A percentile compares a stretch with the other conserved stretches of the same genome.
Evolutionary conservation across 2,329 filamentous ascomycete species (phyloP).

Genomic region (Graphiopsis chlorocephala): DNA sequence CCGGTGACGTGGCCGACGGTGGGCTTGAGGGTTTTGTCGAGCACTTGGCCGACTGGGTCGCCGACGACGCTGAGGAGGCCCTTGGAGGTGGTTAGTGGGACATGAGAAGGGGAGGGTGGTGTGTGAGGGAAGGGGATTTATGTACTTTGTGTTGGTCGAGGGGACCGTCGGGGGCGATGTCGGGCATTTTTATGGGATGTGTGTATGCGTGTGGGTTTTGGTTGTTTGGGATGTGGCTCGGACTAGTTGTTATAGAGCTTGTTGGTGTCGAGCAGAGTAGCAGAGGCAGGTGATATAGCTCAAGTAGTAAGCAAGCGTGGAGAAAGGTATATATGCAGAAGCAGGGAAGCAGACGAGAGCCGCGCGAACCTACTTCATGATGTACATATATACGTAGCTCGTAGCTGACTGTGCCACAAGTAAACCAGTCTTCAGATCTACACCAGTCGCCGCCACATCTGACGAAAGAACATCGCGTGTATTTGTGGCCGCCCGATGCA

Average conservation of each 20-base stretch:
- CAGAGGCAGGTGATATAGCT: neutral
- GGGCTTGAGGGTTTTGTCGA: constrained; percentile 30
- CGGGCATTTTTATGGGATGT: constrained; percentile 21
- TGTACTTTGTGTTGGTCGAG: constrained; percentile 25
- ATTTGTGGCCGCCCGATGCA: neutral
- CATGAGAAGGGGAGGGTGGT: neutral
- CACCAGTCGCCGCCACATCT: neutral
- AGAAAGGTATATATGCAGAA: neutral
- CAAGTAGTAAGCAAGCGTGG: neutral
- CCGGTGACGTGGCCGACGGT: constrained; percentile 32
- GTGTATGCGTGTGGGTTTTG: neutral
- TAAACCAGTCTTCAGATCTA: neutral
- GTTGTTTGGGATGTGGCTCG: neutral
- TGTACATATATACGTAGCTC: neutral
- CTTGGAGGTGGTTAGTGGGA: constrained; percentile 5
- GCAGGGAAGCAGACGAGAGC: neutral
- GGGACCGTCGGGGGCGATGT: constrained; percentile 27
- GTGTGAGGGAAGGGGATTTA: neutral
- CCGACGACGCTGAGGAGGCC: constrained; percentile 33
- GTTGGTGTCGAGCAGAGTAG: neutral
- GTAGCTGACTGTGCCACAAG: neutral
- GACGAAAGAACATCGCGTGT: neutral
- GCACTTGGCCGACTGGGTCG: constrained; percentile 35
- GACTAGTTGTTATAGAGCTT: neutral
- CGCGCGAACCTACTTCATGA: neutral